Percentiles rank a stretch among this genome's conserved stretches.
Evolutionary conservation across 495 filamentous ascomycete genomes (phyloP).

Genomic region (Stereocaulon alpinum): DNA sequence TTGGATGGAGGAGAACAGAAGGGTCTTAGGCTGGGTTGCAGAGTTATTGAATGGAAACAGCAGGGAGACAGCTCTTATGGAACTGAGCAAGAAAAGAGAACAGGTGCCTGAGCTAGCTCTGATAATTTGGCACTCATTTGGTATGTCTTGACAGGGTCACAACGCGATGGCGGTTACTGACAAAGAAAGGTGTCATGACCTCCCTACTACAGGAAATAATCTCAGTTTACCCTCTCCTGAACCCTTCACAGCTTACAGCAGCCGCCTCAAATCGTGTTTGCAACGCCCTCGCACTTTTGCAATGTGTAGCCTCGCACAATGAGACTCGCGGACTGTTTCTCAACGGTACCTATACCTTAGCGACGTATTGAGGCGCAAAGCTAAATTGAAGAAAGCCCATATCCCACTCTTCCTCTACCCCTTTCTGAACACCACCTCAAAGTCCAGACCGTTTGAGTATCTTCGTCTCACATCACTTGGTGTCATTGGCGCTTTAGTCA

Average conservation of each 20-base stretch:
- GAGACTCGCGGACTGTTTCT: slow-evolving; percentile 90
- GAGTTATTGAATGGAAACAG: slow-evolving; percentile 82
- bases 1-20: slow-evolving; percentile 82
- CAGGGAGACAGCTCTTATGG: slow-evolving; percentile 82
- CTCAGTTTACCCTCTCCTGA: slow-evolving; percentile 92
- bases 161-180: slow-evolving; percentile 18
- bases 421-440: slow-evolving; percentile 97
- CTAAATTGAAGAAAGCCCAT: slow-evolving; percentile 53
- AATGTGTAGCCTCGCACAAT: slow-evolving; percentile 96
- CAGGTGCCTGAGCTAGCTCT: slow-evolving; percentile 94
- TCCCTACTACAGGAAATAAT: slow-evolving; percentile 97
- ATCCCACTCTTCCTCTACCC: slow-evolving; percentile 97
- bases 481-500: slow-evolving; percentile 93
- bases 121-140: slow-evolving; percentile 98
- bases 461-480: slow-evolving; percentile 94
- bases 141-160: slow-evolving; percentile 42
- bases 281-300: slow-evolving; percentile 91
- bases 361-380: not conserved
- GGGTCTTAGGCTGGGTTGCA: slow-evolving; percentile 85
- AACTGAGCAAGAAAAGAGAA: slow-evolving; percentile 97
- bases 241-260: slow-evolving; percentile 91
- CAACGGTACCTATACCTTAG: slow-evolving; percentile 50
- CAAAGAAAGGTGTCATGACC: slow-evolving; percentile 84
- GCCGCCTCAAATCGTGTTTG: slow-evolving; percentile 95
- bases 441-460: slow-evolving; percentile 96